These are phyloP conservation scores for Inonotus obliquus DNA, from an alignment of 1,284 basidiomycete genomes.

Conservation along the genomic window DNA sequence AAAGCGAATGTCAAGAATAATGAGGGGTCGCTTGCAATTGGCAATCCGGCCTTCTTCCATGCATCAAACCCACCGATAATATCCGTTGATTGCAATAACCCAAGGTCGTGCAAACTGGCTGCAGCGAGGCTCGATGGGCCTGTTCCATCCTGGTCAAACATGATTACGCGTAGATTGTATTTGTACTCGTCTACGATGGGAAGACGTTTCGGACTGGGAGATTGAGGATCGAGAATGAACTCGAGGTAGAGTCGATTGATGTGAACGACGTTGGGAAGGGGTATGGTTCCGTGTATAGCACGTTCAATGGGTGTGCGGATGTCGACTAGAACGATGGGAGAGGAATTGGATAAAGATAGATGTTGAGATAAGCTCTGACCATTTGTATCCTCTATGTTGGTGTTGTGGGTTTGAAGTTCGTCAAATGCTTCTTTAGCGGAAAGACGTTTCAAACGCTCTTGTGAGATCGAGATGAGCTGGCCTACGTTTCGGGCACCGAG, in stretches of 20 bases:
- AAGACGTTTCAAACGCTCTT: slow-evolving; percentile 58
- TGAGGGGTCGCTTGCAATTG: slow-evolving; percentile 23
- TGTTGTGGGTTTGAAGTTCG: slow-evolving; percentile 47
- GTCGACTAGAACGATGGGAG: slow-evolving; percentile 69
- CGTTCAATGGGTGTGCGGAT: slow-evolving; percentile 61
- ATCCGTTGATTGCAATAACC: slow-evolving; percentile 68
- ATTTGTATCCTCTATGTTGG: slow-evolving; percentile 21
- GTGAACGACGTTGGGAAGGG: slow-evolving; percentile 46
- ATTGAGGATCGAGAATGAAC: slow-evolving; percentile 69
- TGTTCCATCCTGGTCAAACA: slow-evolving; percentile 64
- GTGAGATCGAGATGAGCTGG: slow-evolving; percentile 49
- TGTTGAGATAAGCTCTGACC: no score
- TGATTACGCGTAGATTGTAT: slow-evolving; percentile 64
- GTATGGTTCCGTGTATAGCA: slow-evolving; percentile 48
- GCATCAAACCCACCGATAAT: slow-evolving; percentile 66
- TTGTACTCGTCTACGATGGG: slow-evolving; percentile 50
- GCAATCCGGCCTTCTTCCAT: slow-evolving; percentile 62
- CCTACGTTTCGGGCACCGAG: slow-evolving; percentile 55
- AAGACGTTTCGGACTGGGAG: slow-evolving; percentile 38
- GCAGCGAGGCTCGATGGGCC: slow-evolving; percentile 68
- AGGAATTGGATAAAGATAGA: slow-evolving; percentile 24
- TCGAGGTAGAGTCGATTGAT: slow-evolving; percentile 71
- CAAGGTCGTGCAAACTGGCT: slow-evolving; percentile 57
- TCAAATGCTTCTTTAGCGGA: slow-evolving; percentile 54
- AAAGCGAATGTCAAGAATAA: neutral